Evolutionary conservation across 306 rosid species (phyloP), one percentile per base, ranked within the genome.

Genomic region (Vicia sativa): DNA sequence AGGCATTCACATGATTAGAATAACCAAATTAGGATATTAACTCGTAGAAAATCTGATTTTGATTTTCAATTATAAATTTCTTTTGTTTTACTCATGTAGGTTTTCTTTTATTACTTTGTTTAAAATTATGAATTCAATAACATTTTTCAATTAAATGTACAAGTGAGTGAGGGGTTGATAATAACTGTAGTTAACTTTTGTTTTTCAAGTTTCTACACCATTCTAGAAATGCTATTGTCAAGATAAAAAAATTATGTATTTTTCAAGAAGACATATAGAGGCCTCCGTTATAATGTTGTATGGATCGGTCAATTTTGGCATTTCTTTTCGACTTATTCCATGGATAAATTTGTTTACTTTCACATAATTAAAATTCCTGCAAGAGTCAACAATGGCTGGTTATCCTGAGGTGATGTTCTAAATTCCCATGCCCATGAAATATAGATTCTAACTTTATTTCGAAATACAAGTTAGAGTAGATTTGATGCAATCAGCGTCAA

Each of bases 101-200:
- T 88, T 77, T 59, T 81, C 68, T 72, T 84, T 76, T 69, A 19
- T 74, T 53, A 78, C 76, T 75, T 86, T 78, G 1, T 64, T 61
- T 69, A 50, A n/a, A 43, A 80, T 60, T 56, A 28, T 59, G 16
- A 69, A 56, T 74, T 74, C 58, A 16, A 57, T 55, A 16, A 56
- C 55, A 18, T 46, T 80, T 72, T 72, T 58, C 7, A 31, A 50
- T 43, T 54, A 38, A 38, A 63, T 78, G 9, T 56, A 39, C 45
- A 14, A 23, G 58, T 65, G 26, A 34, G 53, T 58, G 44, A 59
- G 56, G 31, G 65, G 63, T 56, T 62, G 49, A 72, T 52, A 23
- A 16, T 43, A 71, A 50, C 46, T 68, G 31, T 46, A 34, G 21
- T 61, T 60, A 12, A 31, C 46, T 60, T 38, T 0, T 21, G n/a